Evolutionary conservation across 2,329 filamentous ascomycete species (phyloP), one percentile per base, ranked within the genome.

Genomic region (Cryphonectria nitschkei): DNA sequence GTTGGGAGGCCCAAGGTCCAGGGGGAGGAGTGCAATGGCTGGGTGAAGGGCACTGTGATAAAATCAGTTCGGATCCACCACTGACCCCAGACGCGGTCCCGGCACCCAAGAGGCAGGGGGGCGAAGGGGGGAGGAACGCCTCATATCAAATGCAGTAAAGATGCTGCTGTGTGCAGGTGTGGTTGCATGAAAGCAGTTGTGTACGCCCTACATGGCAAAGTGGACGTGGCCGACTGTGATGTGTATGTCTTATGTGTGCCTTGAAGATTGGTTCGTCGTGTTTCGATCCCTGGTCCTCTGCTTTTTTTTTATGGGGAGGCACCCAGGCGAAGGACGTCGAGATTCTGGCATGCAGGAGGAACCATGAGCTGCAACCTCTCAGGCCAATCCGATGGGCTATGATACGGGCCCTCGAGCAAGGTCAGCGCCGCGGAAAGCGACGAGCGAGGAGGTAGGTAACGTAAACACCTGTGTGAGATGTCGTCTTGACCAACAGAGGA

Each of bases 31-130:
- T 39, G 41, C 22, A 39, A 37, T 65, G 63, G 63, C 41, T 50
- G 41, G 32, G 22, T 4, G 50, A 52, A 46, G 63, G 32, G 54
- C 46, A 34, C 32, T n/a, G 46, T 67, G 70, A 64, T 37, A 60
- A 68, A 68, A 70, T 61, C 70, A 70, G 26, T 64, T 62, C 60
- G 60, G 52, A 56, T 61, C 67, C 54, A 64, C 63, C 32, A 67
- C 63, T 67, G 56, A 41, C 52, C 37, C 54, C 67, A 69, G 63
- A 58, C 70, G 65, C 52, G 68, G 67, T 39, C 50, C 67, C 58
- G 16, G 65, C 65, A 54, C 34, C 50, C 22, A 52, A 32, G 14
- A 46, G 34, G 14, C 26, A 54, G 32, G 50, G 46, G 34, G 16
- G 26, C 3, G 7, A n/a, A 8, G 22, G 46, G 46, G 19, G 32